These are phyloP conservation scores for Gnaphalium uliginosum DNA, from an alignment of 129 eudicot species.

Conservation along the genomic window DNA sequence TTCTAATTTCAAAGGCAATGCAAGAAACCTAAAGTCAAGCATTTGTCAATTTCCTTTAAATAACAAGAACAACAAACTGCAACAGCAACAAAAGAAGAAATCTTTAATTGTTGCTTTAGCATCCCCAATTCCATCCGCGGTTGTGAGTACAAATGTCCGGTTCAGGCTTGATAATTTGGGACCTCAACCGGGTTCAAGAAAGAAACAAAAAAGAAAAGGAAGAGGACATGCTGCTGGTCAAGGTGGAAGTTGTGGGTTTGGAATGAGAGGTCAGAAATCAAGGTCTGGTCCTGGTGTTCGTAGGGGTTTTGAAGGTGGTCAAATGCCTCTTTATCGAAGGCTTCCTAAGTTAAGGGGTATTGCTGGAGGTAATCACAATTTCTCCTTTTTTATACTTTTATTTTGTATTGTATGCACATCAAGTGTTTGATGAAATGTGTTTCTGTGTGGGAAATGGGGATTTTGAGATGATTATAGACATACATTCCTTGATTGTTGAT, in stretches of 20 bases:
- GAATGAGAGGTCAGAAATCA: constrained; percentile 97
- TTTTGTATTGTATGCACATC: constrained; percentile 8
- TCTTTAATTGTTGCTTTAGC: constrained; percentile 40
- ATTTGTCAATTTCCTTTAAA: constrained; percentile 31
- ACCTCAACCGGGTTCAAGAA: constrained; percentile 79
- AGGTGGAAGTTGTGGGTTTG: constrained; percentile 96
- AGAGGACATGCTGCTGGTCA: constrained; percentile 93
- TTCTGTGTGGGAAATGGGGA: not conserved
- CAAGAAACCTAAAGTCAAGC: constrained; percentile 36
- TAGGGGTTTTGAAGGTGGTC: constrained; percentile 89
- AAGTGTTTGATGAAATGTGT: constrained; percentile 32
- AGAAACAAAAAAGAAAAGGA: constrained; percentile 76
- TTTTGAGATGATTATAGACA: not conserved
- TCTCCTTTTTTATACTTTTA: not conserved
- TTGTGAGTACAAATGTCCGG: constrained; percentile 34
- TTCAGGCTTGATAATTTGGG: constrained; percentile 74
- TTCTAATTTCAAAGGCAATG: constrained; percentile 38
- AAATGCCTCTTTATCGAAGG: constrained; percentile 84
- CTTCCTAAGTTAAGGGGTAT: constrained; percentile 87
- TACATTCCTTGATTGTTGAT: constrained; percentile 1
- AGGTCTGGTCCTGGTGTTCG: constrained; percentile 86
- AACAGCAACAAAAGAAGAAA: constrained; percentile 14
- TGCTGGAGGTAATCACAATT: constrained; percentile 76
- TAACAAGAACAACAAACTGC: not conserved
- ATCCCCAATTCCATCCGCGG: constrained; percentile 36